These are phyloP conservation scores for Cyberlindnera mycetangii DNA, from an alignment of 805 yeast species.

Conservation along the genomic window DNA sequence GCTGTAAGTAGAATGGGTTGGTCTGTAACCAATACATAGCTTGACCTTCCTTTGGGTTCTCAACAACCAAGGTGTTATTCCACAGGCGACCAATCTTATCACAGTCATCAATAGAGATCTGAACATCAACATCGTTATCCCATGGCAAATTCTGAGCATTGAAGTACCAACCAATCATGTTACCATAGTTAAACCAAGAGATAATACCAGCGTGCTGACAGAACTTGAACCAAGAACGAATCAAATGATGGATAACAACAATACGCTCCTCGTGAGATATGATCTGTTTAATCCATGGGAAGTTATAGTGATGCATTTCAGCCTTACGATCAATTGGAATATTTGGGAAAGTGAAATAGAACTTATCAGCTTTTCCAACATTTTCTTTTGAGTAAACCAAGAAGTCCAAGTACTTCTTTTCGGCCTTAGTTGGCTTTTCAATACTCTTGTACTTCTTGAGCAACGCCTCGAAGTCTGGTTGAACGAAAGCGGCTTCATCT, in stretches of 20 bases:
- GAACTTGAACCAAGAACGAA: slow-evolving; percentile 54
- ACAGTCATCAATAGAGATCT: slow-evolving; percentile 47
- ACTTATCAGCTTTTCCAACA: slow-evolving; percentile 22
- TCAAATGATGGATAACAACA: slow-evolving; percentile 41
- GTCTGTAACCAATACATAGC: slow-evolving; percentile 35
- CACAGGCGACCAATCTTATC: slow-evolving; percentile 41
- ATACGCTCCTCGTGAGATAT: slow-evolving; percentile 30
- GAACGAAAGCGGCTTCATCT: slow-evolving; percentile 16
- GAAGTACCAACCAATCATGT: slow-evolving; percentile 61
- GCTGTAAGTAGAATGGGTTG: slow-evolving; percentile 32
- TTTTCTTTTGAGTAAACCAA: slow-evolving; percentile 26
- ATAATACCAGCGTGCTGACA: slow-evolving; percentile 39
- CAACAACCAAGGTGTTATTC: slow-evolving; percentile 50
- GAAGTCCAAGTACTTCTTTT: slow-evolving; percentile 26
- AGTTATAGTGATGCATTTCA: slow-evolving; percentile 31
- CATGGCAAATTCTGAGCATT: slow-evolving; percentile 57
- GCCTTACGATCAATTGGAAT: slow-evolving; percentile 24
- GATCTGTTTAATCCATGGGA: slow-evolving; percentile 31
- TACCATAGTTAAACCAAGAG: slow-evolving; percentile 65
- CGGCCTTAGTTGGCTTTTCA: slow-evolving; percentile 20
- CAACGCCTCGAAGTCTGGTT: slow-evolving; percentile 19
- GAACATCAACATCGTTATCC: slow-evolving; percentile 65
- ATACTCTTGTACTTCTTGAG: slow-evolving; percentile 12
- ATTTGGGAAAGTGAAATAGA: slow-evolving; percentile 29
- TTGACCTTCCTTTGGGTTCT: slow-evolving; percentile 33